Evolutionary conservation across 2,329 filamentous ascomycete species (phyloP), one percentile per base, ranked within the genome.

Genomic region (Alternaria sp.): DNA sequence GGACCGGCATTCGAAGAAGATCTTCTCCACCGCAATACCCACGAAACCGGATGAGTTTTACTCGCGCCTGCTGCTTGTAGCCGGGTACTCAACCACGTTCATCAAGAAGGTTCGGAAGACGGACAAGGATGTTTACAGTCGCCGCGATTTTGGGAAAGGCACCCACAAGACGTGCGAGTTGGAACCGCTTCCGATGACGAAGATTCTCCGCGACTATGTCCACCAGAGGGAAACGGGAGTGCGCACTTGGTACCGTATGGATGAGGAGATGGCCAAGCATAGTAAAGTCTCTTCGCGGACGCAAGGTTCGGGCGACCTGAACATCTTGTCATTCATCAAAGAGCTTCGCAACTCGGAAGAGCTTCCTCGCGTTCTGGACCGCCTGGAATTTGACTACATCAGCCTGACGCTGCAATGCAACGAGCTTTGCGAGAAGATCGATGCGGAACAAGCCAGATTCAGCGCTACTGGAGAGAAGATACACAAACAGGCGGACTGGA

Each of bases 351-450:
- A n/a, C 11, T 54, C 49, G 2, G 15, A 33, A 23, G 23, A 54
- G 25, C 57, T 54, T 30, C 18, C 25, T 18, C 23, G n/a, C 8
- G 6, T 46, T 18, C 37, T 45, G 2, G 9, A 18, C 18, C 46
- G 33, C 1, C 14, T 59, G 11, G 23, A 53, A 3, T 53, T 58
- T 2, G 56, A 59, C 14, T 59, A 59, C 25, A 59, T 45, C 25
- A 23, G 33, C 6, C 25, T 51, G 6, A 59, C 47, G 14, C 23
- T 53, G 6, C 23, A 45, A 25, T 53, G 47, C 11, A 51, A 44
- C 33, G 47, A 59, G 23, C 18, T 53, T 25, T 59, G 46, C 37
- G 46, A 45, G 10, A 55, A 47, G 26, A 60, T 55, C n/a, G 41
- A 47, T 9, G 3, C 46, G 11, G 41, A 33, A 30, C 58, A 55